These are phyloP conservation scores for Lithospermum erythrorhizon DNA, from an alignment of 257 asterid species.

Conservation along the genomic window DNA sequence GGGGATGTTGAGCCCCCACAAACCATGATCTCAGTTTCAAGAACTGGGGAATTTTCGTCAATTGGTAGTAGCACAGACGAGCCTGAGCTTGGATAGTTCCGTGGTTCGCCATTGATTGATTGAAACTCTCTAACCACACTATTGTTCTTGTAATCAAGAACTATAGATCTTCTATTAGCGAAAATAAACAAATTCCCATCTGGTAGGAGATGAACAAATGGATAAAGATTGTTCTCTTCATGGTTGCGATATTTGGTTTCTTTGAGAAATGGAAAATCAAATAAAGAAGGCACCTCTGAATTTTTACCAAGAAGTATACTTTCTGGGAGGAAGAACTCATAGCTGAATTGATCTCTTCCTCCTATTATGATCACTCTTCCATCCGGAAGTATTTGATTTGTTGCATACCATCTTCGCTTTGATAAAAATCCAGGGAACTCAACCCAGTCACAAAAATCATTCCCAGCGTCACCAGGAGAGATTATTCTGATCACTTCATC, in stretches of 20 bases:
- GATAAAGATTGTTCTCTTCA: slow-evolving; percentile 55
- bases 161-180: slow-evolving; percentile 42
- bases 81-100: slow-evolving; percentile 72
- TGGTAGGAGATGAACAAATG: slow-evolving; percentile 53
- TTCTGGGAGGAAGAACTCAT: slow-evolving; percentile 35
- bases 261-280: slow-evolving; percentile 29
- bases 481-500: slow-evolving; percentile 20
- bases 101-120: slow-evolving; percentile 28
- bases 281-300: slow-evolving; percentile 1
- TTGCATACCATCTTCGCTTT: slow-evolving; percentile 53
- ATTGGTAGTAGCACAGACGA: slow-evolving; percentile 57
- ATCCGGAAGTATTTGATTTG: slow-evolving; percentile 56
- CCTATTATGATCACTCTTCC: slow-evolving; percentile 50
- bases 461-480: slow-evolving; percentile 21
- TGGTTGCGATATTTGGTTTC: slow-evolving; percentile 30
- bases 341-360: slow-evolving; percentile 50
- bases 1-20: slow-evolving; percentile 52
- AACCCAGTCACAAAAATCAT: slow-evolving; percentile 33
- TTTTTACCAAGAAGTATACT: not conserved
- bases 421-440: slow-evolving; percentile 29
- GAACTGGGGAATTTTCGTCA: slow-evolving; percentile 20
- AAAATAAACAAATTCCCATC: slow-evolving; percentile 55
- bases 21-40: slow-evolving; percentile 36
- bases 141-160: slow-evolving; percentile 30
- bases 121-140: slow-evolving; percentile 32